Evolutionary conservation across 306 rosid genomes (phyloP), one percentile per base, ranked within the genome.

Genomic region (Spatholobus suberectus): DNA sequence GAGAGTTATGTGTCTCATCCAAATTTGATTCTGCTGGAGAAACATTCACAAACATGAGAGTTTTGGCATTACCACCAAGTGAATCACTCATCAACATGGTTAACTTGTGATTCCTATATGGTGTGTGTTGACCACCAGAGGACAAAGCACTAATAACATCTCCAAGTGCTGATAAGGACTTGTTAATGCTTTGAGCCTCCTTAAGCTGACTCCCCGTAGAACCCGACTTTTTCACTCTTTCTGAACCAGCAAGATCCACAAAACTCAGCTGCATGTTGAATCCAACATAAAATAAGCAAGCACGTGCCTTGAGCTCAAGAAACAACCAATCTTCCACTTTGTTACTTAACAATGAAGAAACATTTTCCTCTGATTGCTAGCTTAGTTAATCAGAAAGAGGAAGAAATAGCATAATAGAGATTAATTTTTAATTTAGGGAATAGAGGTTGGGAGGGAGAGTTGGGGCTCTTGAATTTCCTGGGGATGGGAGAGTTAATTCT

Each of bases 71-170:
- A 24, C 98, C 99, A 79, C 98, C 99, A 6, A 94, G 95, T 18
- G 98, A 96, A 84, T 94, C 99, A 82, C 99, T 96, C 98, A 96
- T 96, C 27, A 96, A 82, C 99, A 96, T 92, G 5, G 99, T 96
- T 79, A 96, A 74, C 85, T 94, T 96, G 83, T 94, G 98, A 84
- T 96, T 96, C 88, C 98, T 90, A 15, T 96, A 96, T 35, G 99
- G 98, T 70, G 87, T 94, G 85, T 96, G 97, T 77, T 96, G 98
- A 23, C 97, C 91, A 41, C 93, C 94, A 35, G 90, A 75, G 81
- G 97, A 91, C 72, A 94, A 86, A 73, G 98, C 85, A 75, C 97
- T 92, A 41, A 94, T 94, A 18, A 96, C 98, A 90, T 96, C 98
- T 7, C 95, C 97, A 21, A 96, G 93, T 23, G 99, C 99, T 46